A percentile compares a stretch with the other conserved stretches of the same genome.
These are phyloP conservation scores for Suhomyces kunorum DNA, from an alignment of 1,139 yeast species.

Conservation along the genomic window DNA sequence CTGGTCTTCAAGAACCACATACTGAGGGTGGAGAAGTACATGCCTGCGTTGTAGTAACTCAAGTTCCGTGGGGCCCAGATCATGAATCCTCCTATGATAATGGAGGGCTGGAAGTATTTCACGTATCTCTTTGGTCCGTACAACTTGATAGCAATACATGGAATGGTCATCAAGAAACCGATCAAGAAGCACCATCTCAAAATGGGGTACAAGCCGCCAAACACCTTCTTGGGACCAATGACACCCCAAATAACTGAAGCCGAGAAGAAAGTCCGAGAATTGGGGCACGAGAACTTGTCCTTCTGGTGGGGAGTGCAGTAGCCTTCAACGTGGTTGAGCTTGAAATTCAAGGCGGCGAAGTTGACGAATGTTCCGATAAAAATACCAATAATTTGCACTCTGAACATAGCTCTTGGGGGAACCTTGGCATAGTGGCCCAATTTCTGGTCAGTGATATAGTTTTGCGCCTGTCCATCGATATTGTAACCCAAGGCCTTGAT, in stretches of 20 bases:
- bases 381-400: constrained; percentile 55
- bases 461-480: constrained; percentile 61
- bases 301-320: constrained; percentile 47
- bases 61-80: constrained; percentile 21
- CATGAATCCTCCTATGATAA: constrained; percentile 21
- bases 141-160: constrained; percentile 27
- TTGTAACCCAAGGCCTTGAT: constrained; percentile 41
- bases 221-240: constrained; percentile 57
- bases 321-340: constrained; percentile 45
- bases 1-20: constrained; percentile 21
- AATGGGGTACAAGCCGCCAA: constrained; percentile 49
- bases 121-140: constrained; percentile 18
- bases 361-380: constrained; percentile 47
- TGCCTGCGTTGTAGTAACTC: constrained; percentile 20
- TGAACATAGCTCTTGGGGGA: constrained; percentile 63
- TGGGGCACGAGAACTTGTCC: constrained; percentile 51
- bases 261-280: constrained; percentile 47
- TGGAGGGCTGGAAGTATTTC: constrained; percentile 22
- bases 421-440: constrained; percentile 60
- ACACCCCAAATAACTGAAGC: constrained; percentile 70
- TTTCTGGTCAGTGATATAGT: constrained; percentile 56
- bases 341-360: constrained; percentile 57
- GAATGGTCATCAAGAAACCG: constrained; percentile 45
- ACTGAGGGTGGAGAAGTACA: constrained; percentile 18
- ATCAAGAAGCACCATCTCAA: constrained; percentile 54